These are phyloP conservation scores for Daedalea quercina DNA, from an alignment of 768 basidiomycete genomes.

Conservation along the genomic window DNA sequence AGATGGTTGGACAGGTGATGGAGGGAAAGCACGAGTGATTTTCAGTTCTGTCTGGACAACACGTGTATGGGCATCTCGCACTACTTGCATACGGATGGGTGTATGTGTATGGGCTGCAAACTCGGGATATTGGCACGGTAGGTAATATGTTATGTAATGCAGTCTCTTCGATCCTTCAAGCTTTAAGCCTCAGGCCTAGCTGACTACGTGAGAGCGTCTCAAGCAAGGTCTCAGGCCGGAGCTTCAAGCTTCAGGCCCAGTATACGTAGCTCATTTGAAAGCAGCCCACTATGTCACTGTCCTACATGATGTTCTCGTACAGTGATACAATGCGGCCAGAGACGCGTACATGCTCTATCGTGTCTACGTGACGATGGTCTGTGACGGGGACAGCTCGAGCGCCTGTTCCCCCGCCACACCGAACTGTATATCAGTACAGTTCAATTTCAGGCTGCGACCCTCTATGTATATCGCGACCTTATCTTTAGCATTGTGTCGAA, in stretches of 20 bases:
- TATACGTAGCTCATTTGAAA: no score
- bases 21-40: constrained; percentile 33
- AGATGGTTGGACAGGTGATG: constrained; percentile 66
- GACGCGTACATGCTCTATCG: no score
- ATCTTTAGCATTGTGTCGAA: no score
- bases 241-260: no score
- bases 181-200: not conserved
- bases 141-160: not conserved
- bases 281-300: no score
- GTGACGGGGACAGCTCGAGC: not conserved
- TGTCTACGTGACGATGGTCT: no score
- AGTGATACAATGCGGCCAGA: no score
- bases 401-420: not conserved
- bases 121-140: not conserved
- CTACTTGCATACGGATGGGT: not conserved
- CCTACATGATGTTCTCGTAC: no score
- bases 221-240: no score
- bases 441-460: no score
- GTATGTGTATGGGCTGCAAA: not conserved
- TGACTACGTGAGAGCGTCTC: not conserved
- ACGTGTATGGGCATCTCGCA: not conserved
- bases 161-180: not conserved
- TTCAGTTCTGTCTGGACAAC: not conserved
- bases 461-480: no score
- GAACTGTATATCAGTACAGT: not conserved